Evolutionary conservation across 1,284 basidiomycete species (phyloP), one percentile per base, ranked within the genome.

Genomic region (Trichosporon faecale): DNA sequence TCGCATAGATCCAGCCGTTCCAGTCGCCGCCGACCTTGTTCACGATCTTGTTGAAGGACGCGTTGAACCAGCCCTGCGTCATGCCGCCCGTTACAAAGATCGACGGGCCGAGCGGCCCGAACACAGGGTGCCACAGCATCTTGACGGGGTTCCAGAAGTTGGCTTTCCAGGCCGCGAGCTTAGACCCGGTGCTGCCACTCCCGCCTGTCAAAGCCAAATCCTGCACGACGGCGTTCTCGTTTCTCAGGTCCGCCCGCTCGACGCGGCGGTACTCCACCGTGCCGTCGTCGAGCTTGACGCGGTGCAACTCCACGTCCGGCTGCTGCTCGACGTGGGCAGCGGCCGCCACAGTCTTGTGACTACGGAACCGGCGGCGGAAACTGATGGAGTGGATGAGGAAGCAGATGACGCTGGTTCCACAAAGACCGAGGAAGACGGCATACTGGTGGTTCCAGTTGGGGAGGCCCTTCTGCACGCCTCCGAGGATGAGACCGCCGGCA

Each of bases 51-150:
- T 72, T 72, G 68, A 72, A 72, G 21, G 57, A 64, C 18, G 71
- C 71, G 49, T 72, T 72, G 68, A 72, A 72, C 71, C 71, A 72
- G 9, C 71, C 71, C 57, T 72, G 71, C 11, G 71, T 72, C 64
- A 72, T 70, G 21, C 71, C 71, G 57, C 70, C 70, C 7, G 71
- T 70, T 11, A 72, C 64, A 21, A 72, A 72, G 71, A 72, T 70
- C 23, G 52, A 35, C 0, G 71, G 71, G 8, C 68, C 71, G 3
- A 72, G 66, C 6, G 71, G 68, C 0, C 71, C 71, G 37, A 68
- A 72, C 8, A 72, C 68, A 2, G 71, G 68, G 65, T 72, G 31
- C 57, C 66, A 68, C 16, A 72, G 68, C 71, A 72, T 72, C 60
- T 70, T 65, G 35, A 72, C 64, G 2, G 71, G 71, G 16, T 67